These are phyloP conservation scores for Pouteria glomerata DNA, from an alignment of 148 eudicot genomes.

Conservation along the genomic window DNA sequence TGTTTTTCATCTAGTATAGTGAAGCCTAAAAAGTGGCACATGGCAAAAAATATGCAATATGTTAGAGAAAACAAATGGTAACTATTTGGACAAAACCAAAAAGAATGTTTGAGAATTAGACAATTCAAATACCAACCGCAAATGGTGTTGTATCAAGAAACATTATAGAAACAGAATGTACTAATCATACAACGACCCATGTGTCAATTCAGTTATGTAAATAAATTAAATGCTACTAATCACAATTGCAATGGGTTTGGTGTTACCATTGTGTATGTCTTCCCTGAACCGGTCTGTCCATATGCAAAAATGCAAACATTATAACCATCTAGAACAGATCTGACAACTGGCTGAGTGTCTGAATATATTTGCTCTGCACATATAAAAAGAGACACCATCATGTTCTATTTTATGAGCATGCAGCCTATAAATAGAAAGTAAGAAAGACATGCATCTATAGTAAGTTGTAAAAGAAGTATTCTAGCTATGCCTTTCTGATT, in stretches of 20 bases:
- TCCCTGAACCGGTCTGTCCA: conserved; percentile 99
- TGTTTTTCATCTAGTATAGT: not conserved
- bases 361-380: conserved; percentile 81
- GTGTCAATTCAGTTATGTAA: not conserved
- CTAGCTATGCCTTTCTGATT: not conserved
- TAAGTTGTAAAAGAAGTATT: not conserved
- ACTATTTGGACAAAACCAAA: conserved; percentile 2
- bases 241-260: not conserved
- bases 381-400: not conserved
- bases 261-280: conserved; percentile 93
- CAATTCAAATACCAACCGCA: not conserved
- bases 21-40: not conserved
- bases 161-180: too few species aligned
- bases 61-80: not conserved
- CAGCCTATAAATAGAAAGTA: not conserved
- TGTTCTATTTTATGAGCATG: not conserved
- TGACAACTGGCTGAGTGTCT: conserved; percentile 76
- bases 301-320: conserved; percentile 96
- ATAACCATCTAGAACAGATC: conserved; percentile 92
- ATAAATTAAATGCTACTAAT: not conserved
- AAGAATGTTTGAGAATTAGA: not conserved
- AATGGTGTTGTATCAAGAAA: not conserved
- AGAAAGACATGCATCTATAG: not conserved
- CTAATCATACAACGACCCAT: not conserved
- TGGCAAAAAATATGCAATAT: not conserved